Evolutionary conservation across 495 filamentous ascomycete genomes (phyloP).

Genomic region (Hypoxylon intermedium): DNA sequence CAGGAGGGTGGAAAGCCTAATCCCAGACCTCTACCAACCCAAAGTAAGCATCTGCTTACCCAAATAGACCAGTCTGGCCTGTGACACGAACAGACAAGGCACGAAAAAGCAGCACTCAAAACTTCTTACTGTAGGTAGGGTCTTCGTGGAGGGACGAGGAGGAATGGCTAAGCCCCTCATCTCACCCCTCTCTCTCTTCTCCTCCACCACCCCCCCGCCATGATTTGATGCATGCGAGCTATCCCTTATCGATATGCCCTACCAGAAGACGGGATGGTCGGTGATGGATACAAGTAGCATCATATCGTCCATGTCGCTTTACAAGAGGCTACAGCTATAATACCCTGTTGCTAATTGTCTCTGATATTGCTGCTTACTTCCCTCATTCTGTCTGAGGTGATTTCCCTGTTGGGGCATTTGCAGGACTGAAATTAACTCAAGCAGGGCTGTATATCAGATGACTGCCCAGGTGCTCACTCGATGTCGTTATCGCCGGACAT

Average conservation of each 20-base stretch:
- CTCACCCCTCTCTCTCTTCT: slow-evolving; percentile 2
- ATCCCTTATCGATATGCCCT: slow-evolving; percentile 40
- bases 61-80: not conserved
- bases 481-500: slow-evolving; percentile 29
- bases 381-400: slow-evolving; percentile 18
- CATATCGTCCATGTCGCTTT: slow-evolving; percentile 30
- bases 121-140: not conserved
- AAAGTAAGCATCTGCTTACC: not conserved
- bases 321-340: slow-evolving; percentile 18
- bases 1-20: not conserved
- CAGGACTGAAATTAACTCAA: slow-evolving; percentile 34
- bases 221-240: slow-evolving; percentile 38
- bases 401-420: slow-evolving; percentile 27
- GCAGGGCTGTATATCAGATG: slow-evolving; percentile 35
- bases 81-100: slow-evolving; percentile 13
- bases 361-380: slow-evolving; percentile 30
- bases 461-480: slow-evolving; percentile 9
- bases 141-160: not conserved
- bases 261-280: slow-evolving; percentile 33
- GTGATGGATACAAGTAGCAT: slow-evolving; percentile 28
- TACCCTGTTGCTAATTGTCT: slow-evolving; percentile 30
- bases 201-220: slow-evolving; percentile 39
- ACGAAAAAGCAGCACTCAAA: slow-evolving; percentile 6
- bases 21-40: not conserved
- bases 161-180: slow-evolving; percentile 1